Evolutionary conservation across 1,284 basidiomycete genomes (phyloP).

Genomic region (Cryptococcus sp.): DNA sequence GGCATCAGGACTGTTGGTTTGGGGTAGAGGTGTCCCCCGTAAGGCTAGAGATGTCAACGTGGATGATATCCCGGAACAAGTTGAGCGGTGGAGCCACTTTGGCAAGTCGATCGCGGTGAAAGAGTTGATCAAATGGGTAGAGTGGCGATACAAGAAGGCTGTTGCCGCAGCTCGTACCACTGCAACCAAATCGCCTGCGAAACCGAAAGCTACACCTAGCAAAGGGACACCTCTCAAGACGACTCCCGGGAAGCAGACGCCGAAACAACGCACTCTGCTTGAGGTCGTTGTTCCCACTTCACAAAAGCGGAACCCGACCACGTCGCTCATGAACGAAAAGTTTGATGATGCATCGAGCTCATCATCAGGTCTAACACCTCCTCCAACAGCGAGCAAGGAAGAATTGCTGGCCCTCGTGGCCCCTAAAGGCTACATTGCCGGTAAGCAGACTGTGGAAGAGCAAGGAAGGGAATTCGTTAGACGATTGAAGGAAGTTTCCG

Average conservation of each 20-base stretch:
- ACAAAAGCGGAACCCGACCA: no score
- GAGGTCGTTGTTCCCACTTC: conserved; percentile 21
- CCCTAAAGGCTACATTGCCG: conserved; percentile 22
- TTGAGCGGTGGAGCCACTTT: conserved; percentile 45
- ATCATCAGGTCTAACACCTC: conserved; percentile 23
- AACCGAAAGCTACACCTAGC: conserved; percentile 5
- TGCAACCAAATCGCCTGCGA: conserved; percentile 5
- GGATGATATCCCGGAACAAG: conserved; percentile 22
- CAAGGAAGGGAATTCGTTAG: conserved; percentile 16
- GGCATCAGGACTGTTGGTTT: conserved; percentile 42
- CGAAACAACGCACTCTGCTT: conserved; percentile 11
- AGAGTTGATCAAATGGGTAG: conserved; percentile 30
- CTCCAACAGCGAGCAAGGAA: conserved; percentile 11
- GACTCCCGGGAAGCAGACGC: conserved; percentile 4
- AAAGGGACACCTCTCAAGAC: conserved; percentile 13
- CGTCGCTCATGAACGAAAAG: conserved; percentile 1
- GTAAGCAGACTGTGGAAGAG: conserved; percentile 16
- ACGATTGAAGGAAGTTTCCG: conserved; percentile 23
- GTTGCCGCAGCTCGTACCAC: conserved; percentile 6
- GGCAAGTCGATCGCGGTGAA: conserved; percentile 22
- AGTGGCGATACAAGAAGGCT: conserved; percentile 20
- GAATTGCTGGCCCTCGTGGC: conserved; percentile 25
- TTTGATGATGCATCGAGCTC: conserved; percentile 17
- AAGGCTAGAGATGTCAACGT: conserved; percentile 3
- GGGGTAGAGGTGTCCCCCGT: conserved; percentile 30